Base-by-base conservation (phyloP, 2,329 filamentous ascomycete species). In the Boeremia lycopersici region DNA sequence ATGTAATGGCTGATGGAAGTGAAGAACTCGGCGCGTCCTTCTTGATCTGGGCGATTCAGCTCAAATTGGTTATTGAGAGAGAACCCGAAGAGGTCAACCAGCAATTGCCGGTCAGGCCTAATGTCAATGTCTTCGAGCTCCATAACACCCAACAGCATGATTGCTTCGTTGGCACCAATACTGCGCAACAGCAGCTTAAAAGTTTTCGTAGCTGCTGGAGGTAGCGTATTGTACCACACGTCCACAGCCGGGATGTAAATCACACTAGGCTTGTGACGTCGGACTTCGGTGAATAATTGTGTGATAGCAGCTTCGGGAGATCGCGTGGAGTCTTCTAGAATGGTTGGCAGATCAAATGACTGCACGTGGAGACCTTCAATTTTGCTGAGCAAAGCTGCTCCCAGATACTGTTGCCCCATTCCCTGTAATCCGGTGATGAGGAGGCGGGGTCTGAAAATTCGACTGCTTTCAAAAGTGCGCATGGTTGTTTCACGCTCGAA, bases 291-390 rank as follows among this genome's bases (percentile, higher is more conserved):
- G 70, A 99, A 98, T 7, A 96, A 82, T 62, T 93, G 88, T 11
- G 96, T 91, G 60, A 99, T 86, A 9, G 93, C 90, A 63, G 95
- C 90, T 77, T 98, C 95, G 13, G 89, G 84, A 1, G 90, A 86
- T 79, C 91, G 85, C 59, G 89, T 87, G 3, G 86, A 86, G 71
- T 99, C 95, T 53, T 89, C 91, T 55, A 96, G 82, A 52, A 99
- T 81, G 13, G 89, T 95, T 0, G 93, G 87, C 53, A 99, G 82
- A 74, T 97, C 96, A 73, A 99, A 96, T 48, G 89, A 92, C 72
- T 98, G 93, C 2, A 99, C 90, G 76, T 98, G 92, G 2, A 98
- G 83, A 25, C 93, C 91, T 76, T 99, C 95, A 49, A 99, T 89
- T 70, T 96, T 88, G 73, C 96, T 91, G 60, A 98, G 79, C 46